phyloP scores from a whole-genome alignment of 352 stramenopile genomes.

The Plasmopara halstedii region DNA sequence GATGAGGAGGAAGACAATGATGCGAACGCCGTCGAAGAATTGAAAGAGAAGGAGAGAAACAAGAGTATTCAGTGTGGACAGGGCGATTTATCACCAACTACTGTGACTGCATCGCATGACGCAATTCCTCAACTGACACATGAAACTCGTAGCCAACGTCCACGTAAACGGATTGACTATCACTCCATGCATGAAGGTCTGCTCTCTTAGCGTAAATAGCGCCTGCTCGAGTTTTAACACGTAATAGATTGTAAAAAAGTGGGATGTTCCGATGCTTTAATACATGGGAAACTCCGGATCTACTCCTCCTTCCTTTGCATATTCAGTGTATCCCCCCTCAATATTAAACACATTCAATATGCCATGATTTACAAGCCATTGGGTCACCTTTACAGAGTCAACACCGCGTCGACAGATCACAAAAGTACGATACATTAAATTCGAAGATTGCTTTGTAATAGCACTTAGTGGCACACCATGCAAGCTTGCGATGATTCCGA shows the following conservation, averaged over 20 bases:
- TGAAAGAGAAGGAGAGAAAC: conserved; percentile 8
- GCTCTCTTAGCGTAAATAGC: conserved; percentile 8
- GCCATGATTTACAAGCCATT: conserved; percentile 44
- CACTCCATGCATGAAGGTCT: conserved; percentile 57
- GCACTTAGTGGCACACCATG: background rate
- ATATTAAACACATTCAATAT: conserved; percentile 47
- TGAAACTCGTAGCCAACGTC: conserved; percentile 10
- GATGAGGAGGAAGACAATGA: conserved; percentile 28
- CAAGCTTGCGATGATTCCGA: conserved; percentile 11
- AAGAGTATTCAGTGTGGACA: conserved; percentile 4
- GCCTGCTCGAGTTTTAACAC: background rate
- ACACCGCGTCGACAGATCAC: conserved; percentile 80
- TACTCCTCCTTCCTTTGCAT: conserved; percentile 27
- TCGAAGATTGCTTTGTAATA: background rate
- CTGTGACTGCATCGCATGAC: conserved; percentile 16
- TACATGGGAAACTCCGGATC: conserved; percentile 72
- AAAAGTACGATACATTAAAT: conserved; percentile 12
- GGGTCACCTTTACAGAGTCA: conserved; percentile 51
- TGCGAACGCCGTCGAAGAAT: conserved; percentile 15
- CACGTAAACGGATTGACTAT: conserved; percentile 37
- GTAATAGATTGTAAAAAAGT: conserved; percentile 15
- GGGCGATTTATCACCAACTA: conserved; percentile 16
- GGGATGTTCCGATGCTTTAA: conserved; percentile 20
- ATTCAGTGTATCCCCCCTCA: conserved; percentile 64
- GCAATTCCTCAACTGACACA: conserved; percentile 7